Conservation (phyloP, 345 rosid species). For the Capsella bursapastoris region DNA sequence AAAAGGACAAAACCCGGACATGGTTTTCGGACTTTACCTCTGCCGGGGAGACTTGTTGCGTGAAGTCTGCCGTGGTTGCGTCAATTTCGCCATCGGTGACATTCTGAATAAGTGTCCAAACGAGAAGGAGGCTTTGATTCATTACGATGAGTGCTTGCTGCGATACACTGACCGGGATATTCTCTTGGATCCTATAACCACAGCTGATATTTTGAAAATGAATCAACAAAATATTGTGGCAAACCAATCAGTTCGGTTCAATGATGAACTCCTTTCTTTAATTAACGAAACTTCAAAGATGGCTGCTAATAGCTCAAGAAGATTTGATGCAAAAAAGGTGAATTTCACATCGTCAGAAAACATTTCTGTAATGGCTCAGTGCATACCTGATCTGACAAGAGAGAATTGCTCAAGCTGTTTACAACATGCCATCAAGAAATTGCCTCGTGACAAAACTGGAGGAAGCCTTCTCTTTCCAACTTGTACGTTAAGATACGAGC, state of each 20-base stretch:
- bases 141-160: conserved; percentile 48
- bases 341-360: conserved; percentile 6
- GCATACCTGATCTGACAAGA: conserved; percentile 50
- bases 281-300: neutral
- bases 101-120: conserved; percentile 31
- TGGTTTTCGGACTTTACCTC: conserved; percentile 45
- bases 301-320: conserved; percentile 35
- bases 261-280: conserved; percentile 3
- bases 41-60: conserved; percentile 44
- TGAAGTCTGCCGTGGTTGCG: conserved; percentile 45
- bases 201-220: neutral
- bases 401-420: conserved; percentile 43
- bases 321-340: conserved; percentile 35
- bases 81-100: neutral
- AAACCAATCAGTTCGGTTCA: conserved; percentile 8
- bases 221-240: neutral
- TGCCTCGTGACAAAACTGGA: neutral
- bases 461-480: neutral
- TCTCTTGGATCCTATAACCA: neutral
- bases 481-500: neutral
- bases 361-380: conserved; percentile 53
- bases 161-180: conserved; percentile 38
- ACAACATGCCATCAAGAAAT: neutral
- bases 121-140: conserved; percentile 32
- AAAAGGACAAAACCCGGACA: conserved; percentile 35